phyloP scores from a whole-genome alignment of 768 basidiomycete genomes.

The Trametes cubensis region DNA sequence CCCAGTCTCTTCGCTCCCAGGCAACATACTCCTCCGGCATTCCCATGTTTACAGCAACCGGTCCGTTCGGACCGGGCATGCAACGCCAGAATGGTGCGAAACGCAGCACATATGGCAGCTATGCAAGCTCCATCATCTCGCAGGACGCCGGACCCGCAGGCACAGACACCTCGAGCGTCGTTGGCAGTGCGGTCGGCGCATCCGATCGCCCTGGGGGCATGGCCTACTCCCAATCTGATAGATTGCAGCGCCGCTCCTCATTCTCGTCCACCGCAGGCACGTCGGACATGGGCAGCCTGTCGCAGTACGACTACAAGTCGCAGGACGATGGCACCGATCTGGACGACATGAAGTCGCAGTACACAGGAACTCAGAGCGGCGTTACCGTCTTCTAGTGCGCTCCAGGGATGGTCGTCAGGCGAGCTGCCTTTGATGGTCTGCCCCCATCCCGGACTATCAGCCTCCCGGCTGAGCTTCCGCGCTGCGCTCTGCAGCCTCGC shows the following conservation, averaged over 20 bases:
- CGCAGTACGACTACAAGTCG: constrained; percentile 83
- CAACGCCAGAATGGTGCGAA: constrained; percentile 69
- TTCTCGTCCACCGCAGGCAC: constrained; percentile 76
- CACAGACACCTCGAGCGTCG: constrained; percentile 63
- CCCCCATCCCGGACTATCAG: constrained; percentile 15
- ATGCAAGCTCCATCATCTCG: constrained; percentile 91
- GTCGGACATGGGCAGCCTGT: constrained; percentile 79
- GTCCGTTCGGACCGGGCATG: constrained; percentile 69
- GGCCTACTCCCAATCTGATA: constrained; percentile 89
- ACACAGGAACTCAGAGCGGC: constrained; percentile 81
- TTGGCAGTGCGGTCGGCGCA: constrained; percentile 51
- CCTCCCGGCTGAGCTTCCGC: constrained; percentile 5
- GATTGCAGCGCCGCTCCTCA: constrained; percentile 75
- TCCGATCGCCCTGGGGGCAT: constrained; percentile 54
- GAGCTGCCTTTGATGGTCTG: constrained; percentile 19
- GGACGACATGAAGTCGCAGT: constrained; percentile 90
- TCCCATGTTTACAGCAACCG: constrained; percentile 74
- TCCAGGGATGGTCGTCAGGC: constrained; percentile 22
- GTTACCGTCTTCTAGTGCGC: constrained; percentile 75
- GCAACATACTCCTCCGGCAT: constrained; percentile 93
- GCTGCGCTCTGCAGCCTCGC: constrained; percentile 13
- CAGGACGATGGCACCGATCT: constrained; percentile 79
- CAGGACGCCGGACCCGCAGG: constrained; percentile 79
- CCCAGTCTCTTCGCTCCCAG: constrained; percentile 94
- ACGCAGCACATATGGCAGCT: constrained; percentile 74